Evolutionary conservation across 768 basidiomycete genomes (phyloP).

Genomic region (Boletus patriciae): DNA sequence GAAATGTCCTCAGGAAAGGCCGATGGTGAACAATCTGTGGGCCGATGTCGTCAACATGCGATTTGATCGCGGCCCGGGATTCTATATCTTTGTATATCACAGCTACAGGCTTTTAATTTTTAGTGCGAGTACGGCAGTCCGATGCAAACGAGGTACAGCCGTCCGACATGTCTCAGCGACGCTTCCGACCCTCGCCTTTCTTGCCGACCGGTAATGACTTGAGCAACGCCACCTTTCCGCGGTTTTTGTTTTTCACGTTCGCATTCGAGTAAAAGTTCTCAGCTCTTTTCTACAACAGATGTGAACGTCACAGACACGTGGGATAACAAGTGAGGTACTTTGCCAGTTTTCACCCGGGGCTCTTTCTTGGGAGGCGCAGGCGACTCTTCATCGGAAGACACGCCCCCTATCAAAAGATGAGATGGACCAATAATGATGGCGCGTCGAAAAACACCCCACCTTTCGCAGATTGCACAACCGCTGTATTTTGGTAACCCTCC

Average conservation of each 20-base stretch:
- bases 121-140: slow-evolving; percentile 8
- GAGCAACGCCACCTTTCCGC: slow-evolving; percentile 60
- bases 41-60: slow-evolving; percentile 3
- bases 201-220: slow-evolving; percentile 57
- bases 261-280: slow-evolving; percentile 84
- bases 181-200: slow-evolving; percentile 43
- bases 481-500: slow-evolving; percentile 28
- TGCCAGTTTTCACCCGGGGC: slow-evolving; percentile 90
- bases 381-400: slow-evolving; percentile 35
- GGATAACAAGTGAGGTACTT: slow-evolving; percentile 45
- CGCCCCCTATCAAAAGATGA: slow-evolving; percentile 28
- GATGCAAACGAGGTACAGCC: slow-evolving; percentile 14
- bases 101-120: slow-evolving; percentile 8
- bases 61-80: background rate
- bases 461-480: slow-evolving; percentile 10
- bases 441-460: slow-evolving; percentile 21
- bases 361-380: slow-evolving; percentile 50
- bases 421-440: background rate
- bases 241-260: slow-evolving; percentile 88
- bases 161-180: slow-evolving; percentile 23
- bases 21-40: slow-evolving; percentile 1
- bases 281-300: slow-evolving; percentile 67
- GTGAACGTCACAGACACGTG: slow-evolving; percentile 7
- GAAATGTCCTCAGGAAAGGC: background rate
- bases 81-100: slow-evolving; percentile 16